Evolutionary conservation across 1,284 basidiomycete genomes (phyloP).

Genomic region (Sphaerobolus stellatus): DNA sequence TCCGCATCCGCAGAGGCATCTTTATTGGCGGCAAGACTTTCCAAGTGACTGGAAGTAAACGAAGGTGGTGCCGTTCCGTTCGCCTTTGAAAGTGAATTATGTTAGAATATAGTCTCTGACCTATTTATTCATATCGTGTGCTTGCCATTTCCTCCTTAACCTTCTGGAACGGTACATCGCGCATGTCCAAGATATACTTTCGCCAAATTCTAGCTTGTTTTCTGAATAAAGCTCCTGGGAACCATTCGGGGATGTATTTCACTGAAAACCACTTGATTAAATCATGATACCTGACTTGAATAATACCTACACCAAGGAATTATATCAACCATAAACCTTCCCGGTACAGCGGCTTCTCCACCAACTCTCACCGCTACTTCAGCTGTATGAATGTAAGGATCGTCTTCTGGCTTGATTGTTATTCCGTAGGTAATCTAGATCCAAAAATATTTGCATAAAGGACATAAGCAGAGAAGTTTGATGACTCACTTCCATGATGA

Average conservation of each 20-base stretch:
- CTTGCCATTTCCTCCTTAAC: not conserved
- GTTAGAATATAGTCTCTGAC: not conserved
- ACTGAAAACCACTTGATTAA: slow-evolving; percentile 12
- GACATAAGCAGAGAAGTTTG: not conserved
- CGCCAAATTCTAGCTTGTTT: slow-evolving; percentile 22
- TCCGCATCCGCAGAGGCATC: not conserved
- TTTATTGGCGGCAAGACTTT: not conserved
- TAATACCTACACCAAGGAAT: slow-evolving; percentile 6
- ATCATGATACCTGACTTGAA: not conserved
- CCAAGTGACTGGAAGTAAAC: not conserved
- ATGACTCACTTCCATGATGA: not conserved
- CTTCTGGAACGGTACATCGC: slow-evolving; percentile 1
- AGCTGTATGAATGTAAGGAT: slow-evolving; percentile 21
- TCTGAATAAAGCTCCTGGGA: slow-evolving; percentile 28
- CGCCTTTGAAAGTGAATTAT: not conserved
- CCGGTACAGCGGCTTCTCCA: not conserved
- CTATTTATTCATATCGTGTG: not conserved
- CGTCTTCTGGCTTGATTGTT: not conserved
- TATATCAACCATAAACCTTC: slow-evolving; percentile 2
- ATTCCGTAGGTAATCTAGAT: slow-evolving; percentile 1
- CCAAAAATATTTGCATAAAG: not conserved
- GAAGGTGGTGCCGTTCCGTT: slow-evolving; percentile 5
- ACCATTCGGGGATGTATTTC: slow-evolving; percentile 25
- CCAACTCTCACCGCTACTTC: slow-evolving; percentile 15
- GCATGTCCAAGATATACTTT: slow-evolving; percentile 9